Evolutionary conservation across 176 grass and related monocot genomes (phyloP).

Genomic region (Bothriochloa decipiens): DNA sequence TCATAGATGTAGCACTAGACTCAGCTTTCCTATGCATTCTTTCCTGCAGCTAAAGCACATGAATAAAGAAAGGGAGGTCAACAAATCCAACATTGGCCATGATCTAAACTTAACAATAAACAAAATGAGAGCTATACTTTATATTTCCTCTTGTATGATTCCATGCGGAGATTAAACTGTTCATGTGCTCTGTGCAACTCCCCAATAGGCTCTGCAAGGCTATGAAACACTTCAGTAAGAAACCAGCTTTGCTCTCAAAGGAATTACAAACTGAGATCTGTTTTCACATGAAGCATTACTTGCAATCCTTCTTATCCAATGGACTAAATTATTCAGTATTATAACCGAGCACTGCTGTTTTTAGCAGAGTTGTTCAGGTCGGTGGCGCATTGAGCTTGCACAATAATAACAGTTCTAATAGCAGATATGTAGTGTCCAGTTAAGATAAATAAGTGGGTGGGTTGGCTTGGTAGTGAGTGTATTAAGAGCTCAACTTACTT

Average conservation of each 20-base stretch:
- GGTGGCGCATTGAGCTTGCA: not conserved
- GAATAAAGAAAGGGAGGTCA: slow-evolving; percentile 20
- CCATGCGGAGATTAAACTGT: slow-evolving; percentile 70
- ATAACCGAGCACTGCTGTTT: not conserved
- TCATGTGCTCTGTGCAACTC: slow-evolving; percentile 82
- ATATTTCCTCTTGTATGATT: slow-evolving; percentile 63
- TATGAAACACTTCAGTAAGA: slow-evolving; percentile 47
- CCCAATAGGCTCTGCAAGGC: slow-evolving; percentile 80
- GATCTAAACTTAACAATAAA: not conserved
- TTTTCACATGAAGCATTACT: not conserved
- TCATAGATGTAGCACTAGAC: slow-evolving; percentile 30
- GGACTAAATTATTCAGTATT: not conserved
- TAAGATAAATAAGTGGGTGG: not conserved
- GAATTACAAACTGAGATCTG: not conserved
- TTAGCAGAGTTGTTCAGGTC: not conserved
- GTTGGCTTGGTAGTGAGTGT: not conserved
- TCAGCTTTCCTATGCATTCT: slow-evolving; percentile 38
- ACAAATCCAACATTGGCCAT: slow-evolving; percentile 20
- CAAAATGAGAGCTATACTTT: slow-evolving; percentile 54
- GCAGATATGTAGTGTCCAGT: not conserved
- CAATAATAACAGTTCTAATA: not conserved
- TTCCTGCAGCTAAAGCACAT: slow-evolving; percentile 51
- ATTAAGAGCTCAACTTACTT: slow-evolving; percentile 59
- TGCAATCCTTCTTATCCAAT: not conserved
- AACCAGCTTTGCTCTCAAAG: slow-evolving; percentile 1